Conservation (phyloP, 2,329 filamentous ascomycete genomes). For the Ophiocordyceps robertsii region DNA sequence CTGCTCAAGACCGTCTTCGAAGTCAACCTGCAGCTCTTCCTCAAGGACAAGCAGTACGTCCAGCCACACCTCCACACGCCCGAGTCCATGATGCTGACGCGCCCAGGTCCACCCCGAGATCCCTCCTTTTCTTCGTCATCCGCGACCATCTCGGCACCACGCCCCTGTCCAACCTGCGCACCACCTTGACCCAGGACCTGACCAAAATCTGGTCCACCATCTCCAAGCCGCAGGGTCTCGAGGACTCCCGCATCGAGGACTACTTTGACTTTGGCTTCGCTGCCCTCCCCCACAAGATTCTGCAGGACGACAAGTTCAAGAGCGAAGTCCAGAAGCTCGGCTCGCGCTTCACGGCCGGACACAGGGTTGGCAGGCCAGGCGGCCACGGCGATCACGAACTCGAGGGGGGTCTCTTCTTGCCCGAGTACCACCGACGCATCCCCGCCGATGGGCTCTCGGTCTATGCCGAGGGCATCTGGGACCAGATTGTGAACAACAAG, state of each 20-base stretch:
- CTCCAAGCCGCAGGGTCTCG: slow-evolving; percentile 79
- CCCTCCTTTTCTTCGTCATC: slow-evolving; percentile 95
- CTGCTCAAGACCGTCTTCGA: slow-evolving; percentile 97
- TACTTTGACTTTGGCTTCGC: slow-evolving; percentile 99
- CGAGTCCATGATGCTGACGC: slow-evolving; percentile 6
- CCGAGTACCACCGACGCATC: slow-evolving; percentile 91
- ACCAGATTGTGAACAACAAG: slow-evolving; percentile 98
- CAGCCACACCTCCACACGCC: background rate
- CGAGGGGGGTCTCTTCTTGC: slow-evolving; percentile 71
- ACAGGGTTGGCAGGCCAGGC: slow-evolving; percentile 52
- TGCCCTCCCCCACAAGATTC: slow-evolving; percentile 88
- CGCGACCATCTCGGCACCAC: slow-evolving; percentile 92
- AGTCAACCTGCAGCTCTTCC: slow-evolving; percentile 91
- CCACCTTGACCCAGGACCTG: slow-evolving; percentile 81
- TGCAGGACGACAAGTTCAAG: slow-evolving; percentile 85
- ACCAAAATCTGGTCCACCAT: slow-evolving; percentile 86
- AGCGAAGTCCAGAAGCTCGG: slow-evolving; percentile 69
- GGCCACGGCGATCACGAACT: slow-evolving; percentile 56
- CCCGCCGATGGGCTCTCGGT: slow-evolving; percentile 93
- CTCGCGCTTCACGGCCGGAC: slow-evolving; percentile 69
- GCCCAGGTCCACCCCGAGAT: slow-evolving; percentile 66
- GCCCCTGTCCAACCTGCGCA: slow-evolving; percentile 77
- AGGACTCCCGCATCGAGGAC: slow-evolving; percentile 81
- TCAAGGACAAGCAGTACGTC: slow-evolving; percentile 82
- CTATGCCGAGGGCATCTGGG: slow-evolving; percentile 91